These are phyloP conservation scores for Sistotremastrum suecicum DNA, from an alignment of 768 basidiomycete species.

Conservation along the genomic window DNA sequence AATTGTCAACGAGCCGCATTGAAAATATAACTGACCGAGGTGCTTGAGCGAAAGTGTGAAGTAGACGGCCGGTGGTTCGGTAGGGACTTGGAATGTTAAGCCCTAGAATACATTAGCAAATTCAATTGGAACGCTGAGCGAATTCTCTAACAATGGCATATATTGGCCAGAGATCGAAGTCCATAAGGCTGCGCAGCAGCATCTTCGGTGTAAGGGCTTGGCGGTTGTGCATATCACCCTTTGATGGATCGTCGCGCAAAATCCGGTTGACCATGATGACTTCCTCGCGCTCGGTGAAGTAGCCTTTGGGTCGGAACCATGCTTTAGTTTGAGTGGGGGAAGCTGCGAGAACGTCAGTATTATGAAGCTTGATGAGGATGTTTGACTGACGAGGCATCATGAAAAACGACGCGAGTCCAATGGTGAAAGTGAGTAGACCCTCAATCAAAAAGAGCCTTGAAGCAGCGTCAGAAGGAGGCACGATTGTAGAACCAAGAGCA, in stretches of 20 bases:
- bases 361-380: no score
- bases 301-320: slow-evolving; percentile 45
- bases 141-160: slow-evolving; percentile 7
- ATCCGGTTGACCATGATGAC: slow-evolving; percentile 44
- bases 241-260: slow-evolving; percentile 42
- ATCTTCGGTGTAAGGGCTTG: slow-evolving; percentile 35
- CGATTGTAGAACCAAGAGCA: slow-evolving; percentile 4
- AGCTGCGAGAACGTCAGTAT: slow-evolving; percentile 6
- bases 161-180: slow-evolving; percentile 55
- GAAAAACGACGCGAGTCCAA: slow-evolving; percentile 43
- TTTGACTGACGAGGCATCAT: slow-evolving; percentile 27
- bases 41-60: slow-evolving; percentile 42
- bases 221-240: slow-evolving; percentile 61
- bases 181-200: slow-evolving; percentile 41
- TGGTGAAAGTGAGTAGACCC: slow-evolving; percentile 35
- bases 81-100: slow-evolving; percentile 38
- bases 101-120: slow-evolving; percentile 21
- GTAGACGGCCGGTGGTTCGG: slow-evolving; percentile 34
- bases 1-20: background rate
- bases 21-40: slow-evolving; percentile 25
- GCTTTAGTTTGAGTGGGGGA: slow-evolving; percentile 44
- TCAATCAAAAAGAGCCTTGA: slow-evolving; percentile 45
- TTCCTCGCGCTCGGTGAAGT: slow-evolving; percentile 52
- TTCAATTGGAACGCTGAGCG: slow-evolving; percentile 2
- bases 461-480: background rate